A percentile compares a stretch with the other conserved stretches of the same genome.
These are phyloP conservation scores for Mesotaenium endlicherianum DNA, from an alignment of 139 green algal genomes.

Conservation along the genomic window DNA sequence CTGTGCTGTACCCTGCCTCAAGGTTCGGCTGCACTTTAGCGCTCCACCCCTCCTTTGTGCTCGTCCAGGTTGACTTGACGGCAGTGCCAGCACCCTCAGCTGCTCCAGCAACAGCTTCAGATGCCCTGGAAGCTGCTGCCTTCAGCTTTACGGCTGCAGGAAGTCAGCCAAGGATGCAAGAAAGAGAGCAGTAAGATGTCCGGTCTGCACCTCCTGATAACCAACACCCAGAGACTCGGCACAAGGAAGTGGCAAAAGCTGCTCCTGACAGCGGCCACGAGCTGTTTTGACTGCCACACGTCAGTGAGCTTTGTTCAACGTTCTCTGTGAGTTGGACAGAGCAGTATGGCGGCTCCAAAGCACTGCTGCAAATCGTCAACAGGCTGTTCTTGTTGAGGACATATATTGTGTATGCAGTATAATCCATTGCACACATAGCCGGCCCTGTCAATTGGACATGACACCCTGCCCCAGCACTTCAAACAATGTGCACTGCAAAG, in stretches of 20 bases:
- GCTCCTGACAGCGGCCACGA: neutral
- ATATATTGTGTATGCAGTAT: no score
- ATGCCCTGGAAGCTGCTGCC: neutral
- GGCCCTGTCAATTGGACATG: no score
- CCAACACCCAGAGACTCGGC: neutral
- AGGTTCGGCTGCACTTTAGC: constrained; percentile 24
- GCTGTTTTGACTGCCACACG: neutral
- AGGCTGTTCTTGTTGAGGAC: no score
- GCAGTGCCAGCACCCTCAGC: constrained; percentile 6
- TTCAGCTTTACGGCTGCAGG: constrained; percentile 4
- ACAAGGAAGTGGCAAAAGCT: neutral
- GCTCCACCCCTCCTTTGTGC: constrained; percentile 33
- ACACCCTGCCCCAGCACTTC: no score
- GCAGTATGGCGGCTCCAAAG: no score
- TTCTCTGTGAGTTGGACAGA: no score
- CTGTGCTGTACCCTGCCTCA: constrained; percentile 3
- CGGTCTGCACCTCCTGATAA: neutral
- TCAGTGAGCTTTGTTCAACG: neutral
- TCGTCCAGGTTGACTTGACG: constrained; percentile 27
- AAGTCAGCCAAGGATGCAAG: neutral
- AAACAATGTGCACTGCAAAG: no score
- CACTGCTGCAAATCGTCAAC: no score
- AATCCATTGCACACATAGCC: no score
- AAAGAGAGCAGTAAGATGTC: neutral
- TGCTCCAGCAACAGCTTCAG: neutral